phyloP scores from a whole-genome alignment of 1,284 basidiomycete genomes.

The Xerocomus cyaneibrunnescens region DNA sequence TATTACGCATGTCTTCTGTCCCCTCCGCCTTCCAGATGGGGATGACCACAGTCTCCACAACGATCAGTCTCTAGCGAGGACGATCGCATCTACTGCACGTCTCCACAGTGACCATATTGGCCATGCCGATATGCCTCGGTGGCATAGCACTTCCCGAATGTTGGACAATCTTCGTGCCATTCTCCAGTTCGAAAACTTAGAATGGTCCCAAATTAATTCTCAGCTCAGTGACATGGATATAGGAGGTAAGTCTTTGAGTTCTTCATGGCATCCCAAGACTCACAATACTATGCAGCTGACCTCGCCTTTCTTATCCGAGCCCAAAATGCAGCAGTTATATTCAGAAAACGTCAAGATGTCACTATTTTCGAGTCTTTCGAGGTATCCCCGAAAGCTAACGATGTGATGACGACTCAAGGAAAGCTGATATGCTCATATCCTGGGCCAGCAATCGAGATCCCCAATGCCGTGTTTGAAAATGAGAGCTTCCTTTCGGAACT shows the following conservation, averaged over 20 bases:
- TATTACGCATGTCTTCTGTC: conserved; percentile 23
- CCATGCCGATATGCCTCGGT: neutral
- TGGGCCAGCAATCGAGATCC: conserved; percentile 31
- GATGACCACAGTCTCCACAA: conserved; percentile 10
- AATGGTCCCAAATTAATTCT: neutral
- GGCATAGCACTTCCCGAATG: conserved; percentile 18
- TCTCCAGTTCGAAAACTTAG: conserved; percentile 10
- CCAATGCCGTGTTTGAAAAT: conserved; percentile 18
- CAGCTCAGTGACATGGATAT: conserved; percentile 17
- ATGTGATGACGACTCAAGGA: conserved; percentile 3
- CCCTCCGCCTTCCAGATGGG: conserved; percentile 16
- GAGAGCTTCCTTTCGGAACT: conserved; percentile 18
- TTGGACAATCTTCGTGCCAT: conserved; percentile 15
- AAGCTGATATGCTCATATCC: conserved; percentile 31
- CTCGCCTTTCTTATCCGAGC: conserved; percentile 32
- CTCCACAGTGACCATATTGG: neutral
- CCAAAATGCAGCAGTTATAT: conserved; percentile 38
- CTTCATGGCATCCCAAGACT: neutral
- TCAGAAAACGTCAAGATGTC: conserved; percentile 22
- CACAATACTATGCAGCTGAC: conserved; percentile 14
- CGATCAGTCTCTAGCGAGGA: conserved; percentile 8
- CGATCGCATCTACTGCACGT: neutral
- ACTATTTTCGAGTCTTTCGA: conserved; percentile 36
- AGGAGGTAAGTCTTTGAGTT: conserved; percentile 15
- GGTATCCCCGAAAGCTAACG: conserved; percentile 1